A percentile compares a stretch with the other conserved stretches of the same genome.
phyloP scores from a whole-genome alignment of 208 protist species.

The Blechomonas ayalai region DNA sequence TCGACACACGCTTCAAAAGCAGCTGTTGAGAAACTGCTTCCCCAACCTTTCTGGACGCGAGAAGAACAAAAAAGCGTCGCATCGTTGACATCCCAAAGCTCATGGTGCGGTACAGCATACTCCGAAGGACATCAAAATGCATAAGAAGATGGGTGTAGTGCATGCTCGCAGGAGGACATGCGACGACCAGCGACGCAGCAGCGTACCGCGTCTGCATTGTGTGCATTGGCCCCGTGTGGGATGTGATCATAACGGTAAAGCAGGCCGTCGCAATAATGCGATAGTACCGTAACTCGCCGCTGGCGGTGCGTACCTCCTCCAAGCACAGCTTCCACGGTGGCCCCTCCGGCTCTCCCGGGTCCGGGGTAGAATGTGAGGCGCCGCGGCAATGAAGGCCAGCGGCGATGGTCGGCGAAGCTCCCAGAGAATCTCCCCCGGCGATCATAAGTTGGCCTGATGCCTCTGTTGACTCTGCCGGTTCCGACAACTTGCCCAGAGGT shows the following conservation, averaged over 20 bases:
- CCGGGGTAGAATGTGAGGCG: too few relatives aligned
- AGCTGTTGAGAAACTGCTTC: too few relatives aligned
- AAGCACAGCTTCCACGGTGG: constrained; percentile 43
- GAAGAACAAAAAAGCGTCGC: constrained; percentile 44
- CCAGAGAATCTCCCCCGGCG: too few relatives aligned
- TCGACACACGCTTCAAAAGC: constrained; percentile 16
- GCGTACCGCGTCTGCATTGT: constrained; percentile 47
- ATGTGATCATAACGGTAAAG: constrained; percentile 43
- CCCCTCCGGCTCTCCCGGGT: not conserved
- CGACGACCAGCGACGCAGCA: constrained; percentile 54
- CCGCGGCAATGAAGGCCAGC: too few relatives aligned
- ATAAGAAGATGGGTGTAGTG: constrained; percentile 52
- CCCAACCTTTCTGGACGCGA: constrained; percentile 19
- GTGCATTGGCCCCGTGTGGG: constrained; percentile 32
- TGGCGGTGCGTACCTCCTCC: constrained; percentile 46
- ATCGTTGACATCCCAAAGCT: constrained; percentile 62
- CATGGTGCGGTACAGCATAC: constrained; percentile 41
- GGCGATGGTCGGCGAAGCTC: too few relatives aligned
- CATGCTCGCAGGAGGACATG: constrained; percentile 33
- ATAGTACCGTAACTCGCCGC: constrained; percentile 46
- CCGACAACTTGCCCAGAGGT: too few relatives aligned
- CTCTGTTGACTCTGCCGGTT: too few relatives aligned
- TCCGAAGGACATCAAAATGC: constrained; percentile 51
- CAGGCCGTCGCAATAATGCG: constrained; percentile 43
- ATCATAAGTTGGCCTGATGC: too few relatives aligned